Evolutionary conservation across 495 filamentous ascomycete genomes (phyloP).

Genomic region (Penicillium egyptiacum): DNA sequence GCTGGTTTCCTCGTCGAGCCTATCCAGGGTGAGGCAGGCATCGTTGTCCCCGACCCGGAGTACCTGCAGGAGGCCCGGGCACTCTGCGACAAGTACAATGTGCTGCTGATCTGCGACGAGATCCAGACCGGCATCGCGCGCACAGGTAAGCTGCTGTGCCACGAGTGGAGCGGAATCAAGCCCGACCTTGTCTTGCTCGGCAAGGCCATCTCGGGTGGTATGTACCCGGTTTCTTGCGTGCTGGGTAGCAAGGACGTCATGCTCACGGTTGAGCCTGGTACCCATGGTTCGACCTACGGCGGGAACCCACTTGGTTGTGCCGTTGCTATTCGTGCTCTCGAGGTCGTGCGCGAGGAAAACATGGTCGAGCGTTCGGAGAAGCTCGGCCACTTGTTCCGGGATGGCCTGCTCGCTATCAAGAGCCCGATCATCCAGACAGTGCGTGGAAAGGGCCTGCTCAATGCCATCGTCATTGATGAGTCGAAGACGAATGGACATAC

Average conservation of each 20-base stretch:
- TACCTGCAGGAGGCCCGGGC: slow-evolving; percentile 80
- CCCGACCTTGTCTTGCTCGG: slow-evolving; percentile 93
- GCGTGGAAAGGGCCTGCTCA: slow-evolving; percentile 90
- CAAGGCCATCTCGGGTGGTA: slow-evolving; percentile 96
- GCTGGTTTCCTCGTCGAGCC: slow-evolving; percentile 96
- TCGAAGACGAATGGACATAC: slow-evolving; percentile 75
- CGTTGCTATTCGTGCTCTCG: slow-evolving; percentile 92
- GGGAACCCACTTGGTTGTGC: slow-evolving; percentile 97
- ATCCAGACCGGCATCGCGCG: slow-evolving; percentile 97
- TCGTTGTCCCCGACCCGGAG: slow-evolving; percentile 88
- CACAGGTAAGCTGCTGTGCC: slow-evolving; percentile 89
- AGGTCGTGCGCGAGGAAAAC: slow-evolving; percentile 88
- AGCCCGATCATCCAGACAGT: slow-evolving; percentile 79
- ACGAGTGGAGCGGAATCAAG: slow-evolving; percentile 91
- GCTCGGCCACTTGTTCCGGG: slow-evolving; percentile 81
- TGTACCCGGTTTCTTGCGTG: slow-evolving; percentile 97
- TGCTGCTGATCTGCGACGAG: slow-evolving; percentile 95
- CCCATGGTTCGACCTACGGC: slow-evolving; percentile 95
- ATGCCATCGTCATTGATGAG: slow-evolving; percentile 97
- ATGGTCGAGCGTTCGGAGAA: slow-evolving; percentile 78
- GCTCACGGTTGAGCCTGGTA: slow-evolving; percentile 95
- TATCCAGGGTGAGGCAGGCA: slow-evolving; percentile 97
- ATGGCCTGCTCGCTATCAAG: slow-evolving; percentile 67
- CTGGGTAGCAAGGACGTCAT: slow-evolving; percentile 88
- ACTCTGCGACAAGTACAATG: slow-evolving; percentile 91